Base-by-base conservation (phyloP, 2,329 filamentous ascomycete species). In the Claviceps maximensis region DNA sequence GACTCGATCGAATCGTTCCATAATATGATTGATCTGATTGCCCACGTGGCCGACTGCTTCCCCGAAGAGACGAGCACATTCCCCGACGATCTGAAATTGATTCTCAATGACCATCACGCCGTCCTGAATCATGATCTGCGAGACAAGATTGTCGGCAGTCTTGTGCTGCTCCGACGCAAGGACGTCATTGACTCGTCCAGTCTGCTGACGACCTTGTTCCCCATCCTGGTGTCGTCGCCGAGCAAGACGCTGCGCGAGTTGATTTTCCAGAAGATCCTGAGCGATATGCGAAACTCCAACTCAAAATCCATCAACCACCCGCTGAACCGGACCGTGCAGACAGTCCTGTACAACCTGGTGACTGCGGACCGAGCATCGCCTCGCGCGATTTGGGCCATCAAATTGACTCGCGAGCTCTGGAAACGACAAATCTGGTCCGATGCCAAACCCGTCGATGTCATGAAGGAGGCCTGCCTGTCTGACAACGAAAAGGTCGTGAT, bases 371-470 rank as follows among this genome's bases (percentile, higher is more conserved):
- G 86, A 44, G 77, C 86, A 9, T 94, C 89, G 0, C 78, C 87
- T 1, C 93, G 95, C 63, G 89, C 87, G 4, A 77, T 98, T 49
- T 98, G 93, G 93, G 89, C 93, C 3, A 89, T 96, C 56, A 96
- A 96, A 69, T 79, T 98, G 58, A 95, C 90, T 4, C 80, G 91
- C 57, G 93, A 98, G 72, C 74, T 98, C 63, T 98, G 93, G 93
- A 95, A 90, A 70, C 80, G 91, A 47, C 90, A 96, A 61, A 84
- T 97, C 58, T 98, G 93, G 93, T 89, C 87, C 10, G 93, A 98
- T 62, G 81, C 89, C 2, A 93, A 90, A 67, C 84, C 91, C 0
- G 93, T 97, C n/a, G 89, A 95, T 63, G 87, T 97, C 58, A 97
- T 98, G 90, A 95, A 95, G 70, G 87, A 95, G 69, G 89, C 91